Conservation (phyloP, 768 basidiomycete genomes). For the Lactarius hatsudake region DNA sequence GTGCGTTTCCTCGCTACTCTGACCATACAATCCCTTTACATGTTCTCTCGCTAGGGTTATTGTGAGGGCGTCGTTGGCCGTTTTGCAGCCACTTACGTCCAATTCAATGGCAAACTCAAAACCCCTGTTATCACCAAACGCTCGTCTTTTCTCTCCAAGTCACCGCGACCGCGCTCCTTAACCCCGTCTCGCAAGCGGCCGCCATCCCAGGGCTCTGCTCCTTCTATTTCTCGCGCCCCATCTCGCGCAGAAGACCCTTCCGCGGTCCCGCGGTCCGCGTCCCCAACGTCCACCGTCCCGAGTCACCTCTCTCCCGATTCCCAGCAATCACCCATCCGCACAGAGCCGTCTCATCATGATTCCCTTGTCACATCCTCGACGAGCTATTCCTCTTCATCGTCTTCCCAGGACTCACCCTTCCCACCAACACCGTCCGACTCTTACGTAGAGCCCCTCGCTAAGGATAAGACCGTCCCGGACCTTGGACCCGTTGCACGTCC, state of each 20-base stretch:
- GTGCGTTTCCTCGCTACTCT: slow-evolving; percentile 41
- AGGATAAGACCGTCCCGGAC: background rate
- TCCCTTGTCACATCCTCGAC: slow-evolving; percentile 22
- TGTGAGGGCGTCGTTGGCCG: slow-evolving; percentile 86
- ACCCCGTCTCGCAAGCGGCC: slow-evolving; percentile 29
- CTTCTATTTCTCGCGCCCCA: slow-evolving; percentile 25
- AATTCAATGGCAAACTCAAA: slow-evolving; percentile 73
- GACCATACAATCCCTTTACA: background rate
- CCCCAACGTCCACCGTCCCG: slow-evolving; percentile 7
- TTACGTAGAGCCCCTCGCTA: slow-evolving; percentile 8
- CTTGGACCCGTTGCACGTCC: background rate
- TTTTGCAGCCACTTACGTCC: slow-evolving; percentile 62
- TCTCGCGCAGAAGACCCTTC: slow-evolving; percentile 20
- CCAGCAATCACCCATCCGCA: background rate
- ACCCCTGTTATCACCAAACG: slow-evolving; percentile 77
- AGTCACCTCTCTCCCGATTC: background rate
- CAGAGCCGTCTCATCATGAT: slow-evolving; percentile 19
- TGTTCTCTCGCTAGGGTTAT: slow-evolving; percentile 53
- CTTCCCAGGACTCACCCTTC: slow-evolving; percentile 30
- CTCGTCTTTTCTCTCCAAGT: slow-evolving; percentile 37
- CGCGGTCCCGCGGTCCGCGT: background rate
- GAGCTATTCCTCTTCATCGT: slow-evolving; percentile 34
- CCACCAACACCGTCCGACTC: slow-evolving; percentile 30
- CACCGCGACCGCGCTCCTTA: slow-evolving; percentile 33
- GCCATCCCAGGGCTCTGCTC: slow-evolving; percentile 31